phyloP scores from a whole-genome alignment of 2,329 filamentous ascomycete species.

The Harringtonia lauricola region DNA sequence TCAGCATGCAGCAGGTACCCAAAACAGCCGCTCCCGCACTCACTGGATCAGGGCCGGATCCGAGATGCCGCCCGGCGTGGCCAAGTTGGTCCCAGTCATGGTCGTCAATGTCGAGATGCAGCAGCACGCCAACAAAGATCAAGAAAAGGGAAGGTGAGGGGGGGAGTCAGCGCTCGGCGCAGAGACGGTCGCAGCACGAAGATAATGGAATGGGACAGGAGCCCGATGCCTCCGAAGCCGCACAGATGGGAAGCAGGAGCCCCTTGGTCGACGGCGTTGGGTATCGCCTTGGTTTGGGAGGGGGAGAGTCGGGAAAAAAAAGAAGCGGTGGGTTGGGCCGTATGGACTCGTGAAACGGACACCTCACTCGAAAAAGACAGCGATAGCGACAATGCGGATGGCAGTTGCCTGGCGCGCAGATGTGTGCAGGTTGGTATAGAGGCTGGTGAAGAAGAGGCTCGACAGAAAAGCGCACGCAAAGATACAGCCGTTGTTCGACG shows the following conservation, averaged over 20 bases:
- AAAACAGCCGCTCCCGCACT: not conserved
- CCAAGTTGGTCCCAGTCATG: slow-evolving; percentile 9
- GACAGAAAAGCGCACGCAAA: no score
- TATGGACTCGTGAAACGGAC: no score
- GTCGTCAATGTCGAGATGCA: slow-evolving; percentile 1
- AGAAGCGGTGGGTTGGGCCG: no score
- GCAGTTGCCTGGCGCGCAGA: no score
- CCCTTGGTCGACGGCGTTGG: not conserved
- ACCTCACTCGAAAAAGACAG: no score
- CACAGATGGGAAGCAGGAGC: not conserved
- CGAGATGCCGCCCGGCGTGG: slow-evolving; percentile 15
- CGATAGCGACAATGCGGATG: no score
- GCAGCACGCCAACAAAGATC: not conserved
- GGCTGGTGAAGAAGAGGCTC: no score
- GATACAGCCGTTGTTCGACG: no score
- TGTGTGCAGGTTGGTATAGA: no score
- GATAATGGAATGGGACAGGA: not conserved
- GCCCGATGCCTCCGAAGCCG: not conserved
- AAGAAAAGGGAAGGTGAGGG: not conserved
- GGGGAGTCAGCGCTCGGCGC: not conserved
- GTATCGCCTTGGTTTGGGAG: no score
- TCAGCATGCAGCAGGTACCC: not conserved
- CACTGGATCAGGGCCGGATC: slow-evolving; percentile 16
- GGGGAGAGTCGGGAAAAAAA: not conserved
- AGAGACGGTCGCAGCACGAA: not conserved